Base-by-base conservation (phyloP, 352 stramenopile genomes). In the Blastocystis sp. region DNA sequence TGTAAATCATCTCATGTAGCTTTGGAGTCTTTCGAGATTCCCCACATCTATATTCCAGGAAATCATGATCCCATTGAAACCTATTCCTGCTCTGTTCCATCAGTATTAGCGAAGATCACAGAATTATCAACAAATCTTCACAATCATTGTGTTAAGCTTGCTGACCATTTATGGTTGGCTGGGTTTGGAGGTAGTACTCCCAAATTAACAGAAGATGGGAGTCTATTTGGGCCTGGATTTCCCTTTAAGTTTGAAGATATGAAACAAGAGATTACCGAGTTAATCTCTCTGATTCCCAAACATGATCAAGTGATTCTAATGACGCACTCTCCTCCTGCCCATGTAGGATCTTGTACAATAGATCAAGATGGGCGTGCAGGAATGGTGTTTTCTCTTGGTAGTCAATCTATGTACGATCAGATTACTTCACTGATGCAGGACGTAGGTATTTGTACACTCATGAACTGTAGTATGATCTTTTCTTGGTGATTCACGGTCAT, bases 391-490 rank as follows among this genome's bases (percentile, higher is more conserved):
- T 58, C 27, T 0, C 58, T 65, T 37, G 71, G 71, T 14, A 83
- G 71, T 66, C 24, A 63, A 6, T 39, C n/a, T 6, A 21, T 83
- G 49, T 83, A 83, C 49, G 14, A 46, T 29, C 71, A 83, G 27
- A 14, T 83, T 11, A 35, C 24, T 56, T 6, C 6, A 21, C n/a
- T 83, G 4, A 65, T 83, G 54, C 11, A 46, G 16, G 51, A 83
- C 27, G 71, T 83, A 46, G 2, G 9, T n/a, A 27, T n/a, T 29
- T 5, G 6, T 19, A 12, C 6, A 11, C 1, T 21, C 2, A 2
- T 65, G 43, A 49, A 83, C 5, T 39, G 29, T 83, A 83, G 71
- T 83, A 83, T 56, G 46, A 83, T n/a, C 16, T 83, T 16, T 65
- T 83, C 21, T 56, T 83, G 21, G 46, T 66, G 21, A 43, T 83